Percentiles rank a stretch among this genome's conserved stretches.
Conservation (phyloP, 805 yeast species). For the Maudiozyma bulderi region DNA sequence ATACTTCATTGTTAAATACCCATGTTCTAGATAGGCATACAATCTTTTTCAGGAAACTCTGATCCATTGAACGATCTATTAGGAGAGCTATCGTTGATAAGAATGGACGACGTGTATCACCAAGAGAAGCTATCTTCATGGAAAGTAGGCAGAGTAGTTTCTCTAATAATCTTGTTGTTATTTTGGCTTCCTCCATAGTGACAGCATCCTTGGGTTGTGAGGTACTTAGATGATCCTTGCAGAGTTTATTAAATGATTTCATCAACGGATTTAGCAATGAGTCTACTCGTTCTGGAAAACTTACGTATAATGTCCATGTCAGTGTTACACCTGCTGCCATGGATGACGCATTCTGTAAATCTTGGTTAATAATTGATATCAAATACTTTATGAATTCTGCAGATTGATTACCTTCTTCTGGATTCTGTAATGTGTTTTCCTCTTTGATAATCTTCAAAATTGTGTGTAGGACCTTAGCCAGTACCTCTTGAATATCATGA, state of each 20-base stretch:
- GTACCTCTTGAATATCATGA: conserved; percentile 76
- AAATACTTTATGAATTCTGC: conserved; percentile 52
- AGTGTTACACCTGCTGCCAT: conserved; percentile 80
- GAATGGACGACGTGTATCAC: conserved; percentile 88
- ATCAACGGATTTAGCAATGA: conserved; percentile 65
- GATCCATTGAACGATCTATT: conserved; percentile 80
- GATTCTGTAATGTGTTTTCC: conserved; percentile 36
- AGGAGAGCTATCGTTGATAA: conserved; percentile 78
- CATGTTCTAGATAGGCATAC: conserved; percentile 73
- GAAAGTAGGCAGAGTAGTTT: conserved; percentile 71
- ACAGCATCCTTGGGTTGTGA: conserved; percentile 34
- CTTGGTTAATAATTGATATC: conserved; percentile 66
- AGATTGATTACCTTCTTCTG: conserved; percentile 52
- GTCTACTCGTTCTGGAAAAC: conserved; percentile 65
- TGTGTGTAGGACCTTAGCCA: conserved; percentile 64
- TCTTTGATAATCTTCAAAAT: conserved; percentile 57
- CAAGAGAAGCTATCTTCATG: conserved; percentile 72
- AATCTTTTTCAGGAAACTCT: conserved; percentile 61
- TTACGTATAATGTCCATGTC: conserved; percentile 72
- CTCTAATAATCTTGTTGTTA: conserved; percentile 67
- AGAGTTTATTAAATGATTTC: conserved; percentile 80
- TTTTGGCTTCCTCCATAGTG: conserved; percentile 60
- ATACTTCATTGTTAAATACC: conserved; percentile 81
- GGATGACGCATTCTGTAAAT: conserved; percentile 60
- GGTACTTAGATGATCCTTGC: conserved; percentile 73